These are phyloP conservation scores for Casuarina equisetifolia DNA, from an alignment of 306 rosid species.

Conservation along the genomic window DNA sequence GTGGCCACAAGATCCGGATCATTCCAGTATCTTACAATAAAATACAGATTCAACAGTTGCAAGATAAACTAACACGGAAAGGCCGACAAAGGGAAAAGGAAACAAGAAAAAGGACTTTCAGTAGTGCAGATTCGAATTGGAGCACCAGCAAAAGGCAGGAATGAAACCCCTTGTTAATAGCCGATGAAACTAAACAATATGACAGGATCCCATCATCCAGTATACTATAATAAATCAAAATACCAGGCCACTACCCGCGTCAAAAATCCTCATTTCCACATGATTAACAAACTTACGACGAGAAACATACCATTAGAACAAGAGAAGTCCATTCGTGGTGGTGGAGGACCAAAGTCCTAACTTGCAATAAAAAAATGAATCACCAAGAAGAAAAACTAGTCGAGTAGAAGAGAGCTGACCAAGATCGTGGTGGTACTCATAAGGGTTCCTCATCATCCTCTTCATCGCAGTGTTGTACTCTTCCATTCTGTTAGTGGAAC, in stretches of 20 bases:
- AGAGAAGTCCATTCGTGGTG: too few relatives aligned
- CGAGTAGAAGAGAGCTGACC: conserved; percentile 57
- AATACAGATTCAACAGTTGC: neutral
- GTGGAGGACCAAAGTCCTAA: neutral
- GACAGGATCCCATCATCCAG: neutral
- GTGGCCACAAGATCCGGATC: neutral
- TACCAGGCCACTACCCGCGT: neutral
- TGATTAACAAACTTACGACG: neutral
- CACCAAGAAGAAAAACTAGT: conserved; percentile 9
- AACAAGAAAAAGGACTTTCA: neutral
- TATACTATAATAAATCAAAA: neutral
- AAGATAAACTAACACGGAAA: neutral
- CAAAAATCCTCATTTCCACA: neutral
- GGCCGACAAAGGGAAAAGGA: neutral
- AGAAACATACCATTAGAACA: neutral
- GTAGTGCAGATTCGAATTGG: neutral
- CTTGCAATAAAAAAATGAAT: conserved; percentile 6
- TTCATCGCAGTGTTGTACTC: conserved; percentile 85
- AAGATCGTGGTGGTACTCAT: conserved; percentile 90
- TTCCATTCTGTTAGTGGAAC: conserved; percentile 56
- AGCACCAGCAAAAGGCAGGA: neutral
- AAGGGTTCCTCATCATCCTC: conserved; percentile 92
- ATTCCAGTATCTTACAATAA: too few relatives aligned
- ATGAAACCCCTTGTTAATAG: neutral
- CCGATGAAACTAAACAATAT: neutral